These are phyloP conservation scores for Colletotrichum sp. DNA, from an alignment of 2,329 filamentous ascomycete species.

Conservation along the genomic window DNA sequence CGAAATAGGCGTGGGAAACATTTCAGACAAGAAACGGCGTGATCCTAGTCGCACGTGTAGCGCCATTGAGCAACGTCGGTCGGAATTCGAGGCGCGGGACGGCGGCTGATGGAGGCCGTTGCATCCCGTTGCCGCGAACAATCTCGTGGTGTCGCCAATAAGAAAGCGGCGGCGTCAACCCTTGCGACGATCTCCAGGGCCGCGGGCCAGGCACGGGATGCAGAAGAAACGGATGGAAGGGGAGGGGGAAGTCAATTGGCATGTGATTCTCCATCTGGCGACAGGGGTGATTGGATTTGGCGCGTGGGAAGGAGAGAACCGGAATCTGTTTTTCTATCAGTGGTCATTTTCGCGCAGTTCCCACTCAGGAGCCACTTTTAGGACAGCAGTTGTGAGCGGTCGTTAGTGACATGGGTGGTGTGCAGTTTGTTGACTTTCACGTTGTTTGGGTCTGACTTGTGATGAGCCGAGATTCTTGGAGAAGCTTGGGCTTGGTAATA, in stretches of 20 bases:
- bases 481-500: rapidly evolving
- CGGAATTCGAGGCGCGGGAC: not conserved
- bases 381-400: not conserved
- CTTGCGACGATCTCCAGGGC: constrained; percentile 5
- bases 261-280: constrained; percentile 11
- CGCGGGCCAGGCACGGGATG: not conserved
- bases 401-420: not conserved
- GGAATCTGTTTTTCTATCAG: not conserved
- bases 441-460: not conserved
- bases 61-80: not conserved
- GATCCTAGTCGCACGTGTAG: not conserved
- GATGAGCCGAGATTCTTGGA: not conserved
- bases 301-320: not conserved
- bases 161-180: not conserved
- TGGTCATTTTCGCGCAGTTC: not conserved
- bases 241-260: not conserved
- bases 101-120: not conserved
- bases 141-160: not conserved
- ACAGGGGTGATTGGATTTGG: not conserved
- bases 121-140: not conserved
- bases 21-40: not conserved
- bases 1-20: not conserved
- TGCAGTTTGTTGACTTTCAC: constrained; percentile 1
- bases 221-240: not conserved
- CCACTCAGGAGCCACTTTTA: not conserved